These are phyloP conservation scores for Kodamaea derodonti DNA, from an alignment of 1,139 yeast genomes.

Conservation along the genomic window DNA sequence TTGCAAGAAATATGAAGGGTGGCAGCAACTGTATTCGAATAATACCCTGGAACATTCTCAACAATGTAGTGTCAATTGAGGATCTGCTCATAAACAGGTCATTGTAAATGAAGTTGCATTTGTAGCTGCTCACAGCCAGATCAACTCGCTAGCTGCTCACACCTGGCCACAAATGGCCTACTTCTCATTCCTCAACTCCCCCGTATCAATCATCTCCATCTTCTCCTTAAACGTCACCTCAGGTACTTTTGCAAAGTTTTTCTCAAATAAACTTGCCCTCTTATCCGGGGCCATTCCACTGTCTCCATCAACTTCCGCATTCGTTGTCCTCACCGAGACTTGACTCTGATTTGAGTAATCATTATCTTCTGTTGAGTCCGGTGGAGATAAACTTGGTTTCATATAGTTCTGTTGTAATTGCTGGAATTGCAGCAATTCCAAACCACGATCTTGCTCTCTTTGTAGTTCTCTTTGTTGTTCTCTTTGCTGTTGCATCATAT, in stretches of 20 bases:
- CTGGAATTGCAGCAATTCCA: neutral
- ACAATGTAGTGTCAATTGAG: no score
- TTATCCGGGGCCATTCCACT: slow-evolving; percentile 9
- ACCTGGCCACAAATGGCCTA: no score
- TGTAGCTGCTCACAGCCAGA: no score
- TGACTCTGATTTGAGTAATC: slow-evolving; percentile 16
- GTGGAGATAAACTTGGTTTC: neutral
- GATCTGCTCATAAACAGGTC: no score
- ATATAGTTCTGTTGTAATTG: neutral
- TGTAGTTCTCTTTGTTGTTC: slow-evolving; percentile 5
- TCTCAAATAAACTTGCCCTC: slow-evolving; percentile 9
- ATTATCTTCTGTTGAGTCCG: slow-evolving; percentile 1
- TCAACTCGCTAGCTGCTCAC: no score
- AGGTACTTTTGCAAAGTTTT: slow-evolving; percentile 9
- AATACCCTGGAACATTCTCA: no score
- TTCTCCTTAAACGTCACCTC: slow-evolving; percentile 31
- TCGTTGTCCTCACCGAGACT: slow-evolving; percentile 27
- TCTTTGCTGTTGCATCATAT: slow-evolving; percentile 27
- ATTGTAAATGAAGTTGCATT: no score
- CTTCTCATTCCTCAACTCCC: no score
- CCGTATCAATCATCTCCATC: slow-evolving; percentile 23
- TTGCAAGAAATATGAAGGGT: no score
- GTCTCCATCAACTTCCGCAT: slow-evolving; percentile 29
- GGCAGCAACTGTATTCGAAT: no score
- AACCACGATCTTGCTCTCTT: neutral